Conservation (phyloP, 208 protist species). For the Lotmaria passim region DNA sequence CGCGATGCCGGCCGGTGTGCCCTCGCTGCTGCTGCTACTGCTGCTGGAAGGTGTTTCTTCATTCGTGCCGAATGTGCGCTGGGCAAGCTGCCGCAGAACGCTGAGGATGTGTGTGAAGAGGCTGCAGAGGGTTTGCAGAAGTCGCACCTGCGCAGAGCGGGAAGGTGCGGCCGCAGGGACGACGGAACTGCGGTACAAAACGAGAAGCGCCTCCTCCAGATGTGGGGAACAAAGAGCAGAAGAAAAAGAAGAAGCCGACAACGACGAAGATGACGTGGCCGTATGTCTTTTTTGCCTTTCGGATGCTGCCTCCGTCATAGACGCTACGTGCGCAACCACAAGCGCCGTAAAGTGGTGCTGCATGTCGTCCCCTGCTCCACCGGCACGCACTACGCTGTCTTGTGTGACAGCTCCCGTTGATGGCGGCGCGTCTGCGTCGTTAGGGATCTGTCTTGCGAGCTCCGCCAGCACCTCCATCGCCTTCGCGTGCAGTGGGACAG, state of each 20-base stretch:
- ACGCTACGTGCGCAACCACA: slow-evolving; percentile 17
- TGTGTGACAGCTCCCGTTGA: no score
- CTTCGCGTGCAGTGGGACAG: background rate
- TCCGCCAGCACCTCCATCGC: slow-evolving; percentile 1
- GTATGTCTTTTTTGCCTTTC: no score
- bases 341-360: slow-evolving; percentile 12
- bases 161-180: slow-evolving; percentile 33
- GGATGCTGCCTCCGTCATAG: background rate
- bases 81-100: slow-evolving; percentile 23
- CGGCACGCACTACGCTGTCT: background rate
- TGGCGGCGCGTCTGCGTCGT: no score
- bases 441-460: background rate
- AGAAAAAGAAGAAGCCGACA: background rate
- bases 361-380: background rate
- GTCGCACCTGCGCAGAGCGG: slow-evolving; percentile 29
- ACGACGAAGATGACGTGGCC: background rate
- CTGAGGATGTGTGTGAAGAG: slow-evolving; percentile 27
- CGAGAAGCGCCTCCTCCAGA: slow-evolving; percentile 24
- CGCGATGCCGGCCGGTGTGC: background rate
- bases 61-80: background rate
- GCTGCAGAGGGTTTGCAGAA: slow-evolving; percentile 34
- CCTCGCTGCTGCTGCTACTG: background rate
- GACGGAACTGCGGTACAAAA: slow-evolving; percentile 22
- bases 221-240: background rate
- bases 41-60: no score